These are phyloP conservation scores for Cryphonectria nitschkei DNA, from an alignment of 2,329 filamentous ascomycete species.

Conservation along the genomic window DNA sequence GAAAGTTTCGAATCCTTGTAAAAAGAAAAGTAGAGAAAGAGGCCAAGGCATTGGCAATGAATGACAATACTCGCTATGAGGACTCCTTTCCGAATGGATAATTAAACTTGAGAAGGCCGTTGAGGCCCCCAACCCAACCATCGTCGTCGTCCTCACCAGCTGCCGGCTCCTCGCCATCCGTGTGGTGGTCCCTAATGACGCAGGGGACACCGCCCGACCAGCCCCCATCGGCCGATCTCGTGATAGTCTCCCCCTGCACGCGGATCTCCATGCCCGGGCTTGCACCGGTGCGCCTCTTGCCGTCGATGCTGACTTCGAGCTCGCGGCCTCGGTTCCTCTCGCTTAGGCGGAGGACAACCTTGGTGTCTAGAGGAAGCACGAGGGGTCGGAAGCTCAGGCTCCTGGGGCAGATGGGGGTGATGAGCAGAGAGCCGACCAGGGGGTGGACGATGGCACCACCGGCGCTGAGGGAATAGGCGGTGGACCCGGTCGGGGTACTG, in stretches of 20 bases:
- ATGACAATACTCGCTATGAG: not conserved
- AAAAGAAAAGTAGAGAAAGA: not conserved
- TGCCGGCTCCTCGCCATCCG: slow-evolving; percentile 41
- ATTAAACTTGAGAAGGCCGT: slow-evolving; percentile 94
- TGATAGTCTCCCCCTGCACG: slow-evolving; percentile 84
- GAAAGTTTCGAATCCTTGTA: too few relatives aligned
- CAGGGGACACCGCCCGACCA: slow-evolving; percentile 87
- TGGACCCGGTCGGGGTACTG: slow-evolving; percentile 91
- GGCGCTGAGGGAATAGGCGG: slow-evolving; percentile 90
- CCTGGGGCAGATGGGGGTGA: slow-evolving; percentile 93
- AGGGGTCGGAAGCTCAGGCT: slow-evolving; percentile 91
- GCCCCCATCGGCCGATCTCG: slow-evolving; percentile 46
- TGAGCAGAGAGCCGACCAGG: slow-evolving; percentile 81
- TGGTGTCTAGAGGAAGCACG: slow-evolving; percentile 83
- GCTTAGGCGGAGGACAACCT: slow-evolving; percentile 80
- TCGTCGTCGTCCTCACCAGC: slow-evolving; percentile 69
- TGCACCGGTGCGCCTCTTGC: slow-evolving; percentile 69
- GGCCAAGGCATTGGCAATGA: not conserved
- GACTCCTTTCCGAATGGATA: slow-evolving; percentile 81
- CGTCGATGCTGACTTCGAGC: slow-evolving; percentile 80
- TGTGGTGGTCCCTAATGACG: slow-evolving; percentile 69
- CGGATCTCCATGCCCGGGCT: slow-evolving; percentile 81
- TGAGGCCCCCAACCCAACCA: slow-evolving; percentile 94
- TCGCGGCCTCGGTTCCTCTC: slow-evolving; percentile 77
- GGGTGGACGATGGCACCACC: slow-evolving; percentile 95